phyloP scores from a whole-genome alignment of 495 filamentous ascomycete species.

The Stereocaulon alpinum region DNA sequence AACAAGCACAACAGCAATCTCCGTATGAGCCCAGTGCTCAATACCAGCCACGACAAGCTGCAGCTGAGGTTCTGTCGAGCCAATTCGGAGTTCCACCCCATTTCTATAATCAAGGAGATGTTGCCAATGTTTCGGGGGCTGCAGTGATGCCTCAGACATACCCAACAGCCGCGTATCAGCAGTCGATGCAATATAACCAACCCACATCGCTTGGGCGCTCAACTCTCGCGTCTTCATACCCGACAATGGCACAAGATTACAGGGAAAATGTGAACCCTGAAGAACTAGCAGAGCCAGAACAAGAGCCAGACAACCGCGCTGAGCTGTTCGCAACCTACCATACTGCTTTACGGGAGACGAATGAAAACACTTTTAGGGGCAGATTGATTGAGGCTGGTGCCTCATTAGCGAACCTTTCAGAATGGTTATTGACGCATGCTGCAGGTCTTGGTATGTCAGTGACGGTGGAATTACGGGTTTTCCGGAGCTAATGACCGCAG shows the following conservation, averaged over 20 bases:
- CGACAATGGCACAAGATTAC: slow-evolving; percentile 42
- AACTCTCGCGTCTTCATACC: slow-evolving; percentile 41
- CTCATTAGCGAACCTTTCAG: slow-evolving; percentile 66
- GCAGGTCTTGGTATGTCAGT: slow-evolving; percentile 67
- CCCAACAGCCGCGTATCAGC: slow-evolving; percentile 41
- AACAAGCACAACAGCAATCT: slow-evolving; percentile 52
- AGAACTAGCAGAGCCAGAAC: not conserved
- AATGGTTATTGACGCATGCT: slow-evolving; percentile 76
- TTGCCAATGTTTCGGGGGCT: slow-evolving; percentile 51
- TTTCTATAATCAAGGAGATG: slow-evolving; percentile 66
- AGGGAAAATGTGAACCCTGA: slow-evolving; percentile 28
- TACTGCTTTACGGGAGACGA: slow-evolving; percentile 57
- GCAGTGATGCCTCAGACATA: slow-evolving; percentile 43
- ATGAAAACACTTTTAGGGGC: slow-evolving; percentile 65
- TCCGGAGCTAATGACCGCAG: slow-evolving; percentile 33
- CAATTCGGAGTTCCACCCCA: slow-evolving; percentile 55
- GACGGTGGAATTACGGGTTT: slow-evolving; percentile 18
- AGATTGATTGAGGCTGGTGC: slow-evolving; percentile 60
- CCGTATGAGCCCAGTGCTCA: slow-evolving; percentile 72
- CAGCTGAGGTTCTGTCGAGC: slow-evolving; percentile 70
- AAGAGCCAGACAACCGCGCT: slow-evolving; percentile 25
- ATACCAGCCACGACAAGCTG: slow-evolving; percentile 68
- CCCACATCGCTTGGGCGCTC: slow-evolving; percentile 42
- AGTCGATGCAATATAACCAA: slow-evolving; percentile 44
- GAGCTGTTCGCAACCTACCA: slow-evolving; percentile 72